Conservation (phyloP, 805 yeast species). For the Zygosaccharomyces kombuchaensis region DNA sequence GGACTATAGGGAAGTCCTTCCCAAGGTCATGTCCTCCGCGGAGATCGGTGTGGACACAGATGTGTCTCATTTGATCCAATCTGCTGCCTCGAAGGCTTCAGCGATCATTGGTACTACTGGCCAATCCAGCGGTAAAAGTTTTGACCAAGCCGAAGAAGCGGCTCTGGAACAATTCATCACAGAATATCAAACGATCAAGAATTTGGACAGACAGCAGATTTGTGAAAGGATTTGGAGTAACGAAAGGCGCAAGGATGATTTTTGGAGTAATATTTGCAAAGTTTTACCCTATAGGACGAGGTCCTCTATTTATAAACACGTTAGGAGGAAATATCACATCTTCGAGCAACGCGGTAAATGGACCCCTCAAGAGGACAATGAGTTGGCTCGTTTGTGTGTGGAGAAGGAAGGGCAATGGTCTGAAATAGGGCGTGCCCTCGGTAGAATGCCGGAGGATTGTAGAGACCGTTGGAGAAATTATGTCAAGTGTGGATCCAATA, state of each 20-base stretch:
- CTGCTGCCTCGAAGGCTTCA: constrained; percentile 44
- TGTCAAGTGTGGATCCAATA: constrained; percentile 78
- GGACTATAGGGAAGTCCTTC: constrained; percentile 25
- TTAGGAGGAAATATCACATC: constrained; percentile 81
- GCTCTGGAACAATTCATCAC: constrained; percentile 70
- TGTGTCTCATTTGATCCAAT: constrained; percentile 40
- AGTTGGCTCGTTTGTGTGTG: constrained; percentile 56
- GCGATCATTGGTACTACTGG: constrained; percentile 29
- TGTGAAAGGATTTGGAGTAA: constrained; percentile 86
- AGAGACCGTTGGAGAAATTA: constrained; percentile 96
- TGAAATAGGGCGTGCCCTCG: constrained; percentile 69
- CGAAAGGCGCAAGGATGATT: constrained; percentile 76
- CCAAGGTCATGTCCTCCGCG: constrained; percentile 22
- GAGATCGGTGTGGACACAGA: constrained; percentile 26
- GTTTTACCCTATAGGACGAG: constrained; percentile 82
- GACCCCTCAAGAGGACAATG: constrained; percentile 76
- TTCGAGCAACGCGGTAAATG: constrained; percentile 87
- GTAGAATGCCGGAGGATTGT: constrained; percentile 97
- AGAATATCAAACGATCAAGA: constrained; percentile 62
- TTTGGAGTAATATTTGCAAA: constrained; percentile 79
- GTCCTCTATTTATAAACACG: constrained; percentile 89
- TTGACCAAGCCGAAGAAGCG: constrained; percentile 49
- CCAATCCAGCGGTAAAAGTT: constrained; percentile 34
- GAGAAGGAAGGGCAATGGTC: constrained; percentile 86
- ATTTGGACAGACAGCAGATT: constrained; percentile 59